Conservation (phyloP, 345 rosid genomes). For the Excoecaria cochinchinensis region DNA sequence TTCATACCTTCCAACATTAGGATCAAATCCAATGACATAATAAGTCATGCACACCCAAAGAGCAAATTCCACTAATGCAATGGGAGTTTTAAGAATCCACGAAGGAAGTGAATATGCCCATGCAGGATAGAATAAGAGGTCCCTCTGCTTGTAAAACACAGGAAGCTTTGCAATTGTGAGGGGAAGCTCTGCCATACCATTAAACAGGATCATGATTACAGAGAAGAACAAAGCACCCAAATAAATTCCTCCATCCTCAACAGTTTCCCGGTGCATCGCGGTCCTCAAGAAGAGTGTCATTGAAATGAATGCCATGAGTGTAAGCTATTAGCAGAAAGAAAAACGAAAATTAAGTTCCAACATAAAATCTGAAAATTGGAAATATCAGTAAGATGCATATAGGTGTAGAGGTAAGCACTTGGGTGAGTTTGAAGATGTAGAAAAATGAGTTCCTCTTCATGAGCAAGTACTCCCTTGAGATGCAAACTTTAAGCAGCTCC, state of each 20-base stretch:
- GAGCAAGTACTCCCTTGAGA: constrained; percentile 50
- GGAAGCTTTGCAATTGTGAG: constrained; percentile 79
- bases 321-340: neutral
- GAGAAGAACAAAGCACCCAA: constrained; percentile 64
- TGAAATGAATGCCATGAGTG: neutral
- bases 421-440: constrained; percentile 16
- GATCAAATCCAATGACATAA: constrained; percentile 28
- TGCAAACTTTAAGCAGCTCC: constrained; percentile 53
- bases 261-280: constrained; percentile 2
- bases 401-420: neutral
- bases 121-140: constrained; percentile 62
- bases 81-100: constrained; percentile 23
- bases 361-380: neutral
- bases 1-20: constrained; percentile 19
- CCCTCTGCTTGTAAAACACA: constrained; percentile 78
- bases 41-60: constrained; percentile 20
- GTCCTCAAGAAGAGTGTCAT: constrained; percentile 16
- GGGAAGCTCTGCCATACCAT: constrained; percentile 68
- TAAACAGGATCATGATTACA: constrained; percentile 52
- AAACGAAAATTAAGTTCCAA: neutral
- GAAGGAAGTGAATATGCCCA: constrained; percentile 51
- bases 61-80: constrained; percentile 18
- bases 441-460: constrained; percentile 38
- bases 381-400: neutral
- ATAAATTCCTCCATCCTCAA: constrained; percentile 47